Conservation (phyloP, 2,329 filamentous ascomycete species). For the Aspergillus uvarum region DNA sequence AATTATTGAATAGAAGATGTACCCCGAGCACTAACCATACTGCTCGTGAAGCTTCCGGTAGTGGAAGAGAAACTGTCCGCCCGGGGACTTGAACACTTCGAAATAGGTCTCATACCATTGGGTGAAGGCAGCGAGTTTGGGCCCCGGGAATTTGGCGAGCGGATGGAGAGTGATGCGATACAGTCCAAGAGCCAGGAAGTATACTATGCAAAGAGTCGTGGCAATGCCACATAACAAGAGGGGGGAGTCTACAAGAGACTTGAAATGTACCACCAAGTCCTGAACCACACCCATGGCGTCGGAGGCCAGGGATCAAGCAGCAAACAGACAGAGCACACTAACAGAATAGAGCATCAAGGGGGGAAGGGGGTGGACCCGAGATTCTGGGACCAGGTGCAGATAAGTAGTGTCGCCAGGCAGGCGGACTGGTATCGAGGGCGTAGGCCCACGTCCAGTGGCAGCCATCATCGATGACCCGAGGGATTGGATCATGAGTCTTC, state of each 20-base stretch:
- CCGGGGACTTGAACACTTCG: conserved; percentile 14
- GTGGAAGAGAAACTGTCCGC: conserved; percentile 18
- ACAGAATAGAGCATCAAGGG: background rate
- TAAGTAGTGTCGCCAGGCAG: background rate
- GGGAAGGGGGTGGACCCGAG: background rate
- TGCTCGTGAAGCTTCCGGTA: conserved; percentile 15
- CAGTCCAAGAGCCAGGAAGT: conserved; percentile 2
- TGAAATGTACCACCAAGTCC: background rate
- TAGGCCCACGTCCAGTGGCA: background rate
- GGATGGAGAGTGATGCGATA: conserved; percentile 17
- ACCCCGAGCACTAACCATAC: conserved; percentile 10
- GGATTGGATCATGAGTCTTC: background rate
- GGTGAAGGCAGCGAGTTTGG: conserved; percentile 15
- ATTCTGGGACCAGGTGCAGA: background rate
- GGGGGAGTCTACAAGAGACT: background rate
- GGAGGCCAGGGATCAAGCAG: background rate
- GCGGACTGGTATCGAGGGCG: background rate
- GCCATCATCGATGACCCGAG: background rate
- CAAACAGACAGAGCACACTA: background rate
- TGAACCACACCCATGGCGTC: conserved; percentile 2
- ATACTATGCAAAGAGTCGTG: background rate
- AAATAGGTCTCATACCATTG: conserved; percentile 19
- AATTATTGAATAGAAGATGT: background rate
- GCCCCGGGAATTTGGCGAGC: conserved; percentile 16
- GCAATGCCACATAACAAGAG: background rate